Conservation (phyloP, 108 stramenopile genomes). For the Fragilariopsis cylindrus region DNA sequence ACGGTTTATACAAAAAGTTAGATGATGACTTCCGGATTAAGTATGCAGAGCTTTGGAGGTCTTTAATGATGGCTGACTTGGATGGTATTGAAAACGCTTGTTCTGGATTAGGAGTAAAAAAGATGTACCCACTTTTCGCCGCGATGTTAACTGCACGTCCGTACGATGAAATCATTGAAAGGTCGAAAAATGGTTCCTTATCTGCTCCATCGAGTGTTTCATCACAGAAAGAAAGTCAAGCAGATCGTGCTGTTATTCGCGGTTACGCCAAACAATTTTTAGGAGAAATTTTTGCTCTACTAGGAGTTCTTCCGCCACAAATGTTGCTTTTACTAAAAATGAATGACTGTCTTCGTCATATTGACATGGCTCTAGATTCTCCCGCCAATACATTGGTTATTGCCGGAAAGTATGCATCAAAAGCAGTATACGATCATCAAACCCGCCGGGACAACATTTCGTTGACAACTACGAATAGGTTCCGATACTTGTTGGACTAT, state of each 20-base stretch:
- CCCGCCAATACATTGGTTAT: slow-evolving; percentile 79
- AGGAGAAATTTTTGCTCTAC: slow-evolving; percentile 78
- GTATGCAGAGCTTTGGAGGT: slow-evolving; percentile 85
- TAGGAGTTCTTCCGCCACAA: slow-evolving; percentile 84
- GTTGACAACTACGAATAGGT: neutral
- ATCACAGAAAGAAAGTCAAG: slow-evolving; percentile 39
- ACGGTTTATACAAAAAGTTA: slow-evolving; percentile 84
- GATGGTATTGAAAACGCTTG: slow-evolving; percentile 77
- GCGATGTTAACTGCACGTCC: slow-evolving; percentile 92
- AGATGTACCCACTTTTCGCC: slow-evolving; percentile 87
- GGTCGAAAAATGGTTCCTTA: slow-evolving; percentile 54
- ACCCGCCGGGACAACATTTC: neutral
- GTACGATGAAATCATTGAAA: slow-evolving; percentile 90
- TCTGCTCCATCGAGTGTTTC: slow-evolving; percentile 13
- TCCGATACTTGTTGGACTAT: slow-evolving; percentile 54
- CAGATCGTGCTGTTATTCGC: slow-evolving; percentile 84
- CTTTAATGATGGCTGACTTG: slow-evolving; percentile 83
- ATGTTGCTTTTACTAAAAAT: slow-evolving; percentile 94
- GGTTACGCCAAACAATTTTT: slow-evolving; percentile 92
- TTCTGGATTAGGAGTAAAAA: slow-evolving; percentile 67
- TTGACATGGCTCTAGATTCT: slow-evolving; percentile 84
- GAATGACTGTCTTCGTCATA: slow-evolving; percentile 94
- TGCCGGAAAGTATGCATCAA: slow-evolving; percentile 73
- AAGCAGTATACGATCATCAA: slow-evolving; percentile 55
- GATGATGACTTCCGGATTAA: slow-evolving; percentile 75